Conservation (phyloP, 495 filamentous ascomycete genomes). For the Penicillium lagena region DNA sequence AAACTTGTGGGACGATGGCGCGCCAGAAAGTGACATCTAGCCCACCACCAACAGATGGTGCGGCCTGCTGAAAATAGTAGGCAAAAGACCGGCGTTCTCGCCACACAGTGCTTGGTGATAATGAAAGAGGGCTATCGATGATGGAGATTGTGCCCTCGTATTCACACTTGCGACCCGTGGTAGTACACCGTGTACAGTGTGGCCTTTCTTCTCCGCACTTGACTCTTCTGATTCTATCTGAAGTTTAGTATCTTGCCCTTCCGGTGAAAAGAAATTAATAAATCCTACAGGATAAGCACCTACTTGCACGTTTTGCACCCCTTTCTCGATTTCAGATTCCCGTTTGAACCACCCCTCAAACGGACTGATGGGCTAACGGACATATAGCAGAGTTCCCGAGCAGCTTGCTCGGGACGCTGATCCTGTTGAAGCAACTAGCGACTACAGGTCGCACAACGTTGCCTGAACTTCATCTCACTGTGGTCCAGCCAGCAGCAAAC, state of each 20-base stretch:
- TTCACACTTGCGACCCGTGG: constrained; percentile 45
- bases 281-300: background rate
- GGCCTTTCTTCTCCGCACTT: constrained; percentile 55
- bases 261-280: background rate
- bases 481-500: too few relatives aligned
- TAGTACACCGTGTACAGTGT: constrained; percentile 35
- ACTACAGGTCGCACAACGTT: too few relatives aligned
- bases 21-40: constrained; percentile 52
- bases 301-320: constrained; percentile 41
- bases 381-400: too few relatives aligned
- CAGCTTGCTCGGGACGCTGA: too few relatives aligned
- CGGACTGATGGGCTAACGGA: too few relatives aligned
- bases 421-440: too few relatives aligned
- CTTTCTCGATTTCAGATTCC: constrained; percentile 23
- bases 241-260: constrained; percentile 2
- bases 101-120: constrained; percentile 20
- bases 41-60: constrained; percentile 30
- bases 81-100: constrained; percentile 35
- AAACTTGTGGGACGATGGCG: constrained; percentile 48
- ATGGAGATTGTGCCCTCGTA: constrained; percentile 14
- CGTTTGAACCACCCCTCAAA: too few relatives aligned
- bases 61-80: constrained; percentile 30
- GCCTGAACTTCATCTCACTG: too few relatives aligned
- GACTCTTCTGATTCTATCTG: constrained; percentile 38
- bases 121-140: constrained; percentile 11